Conservation (phyloP, 2,329 filamentous ascomycete genomes). For the Claviceps maximensis region DNA sequence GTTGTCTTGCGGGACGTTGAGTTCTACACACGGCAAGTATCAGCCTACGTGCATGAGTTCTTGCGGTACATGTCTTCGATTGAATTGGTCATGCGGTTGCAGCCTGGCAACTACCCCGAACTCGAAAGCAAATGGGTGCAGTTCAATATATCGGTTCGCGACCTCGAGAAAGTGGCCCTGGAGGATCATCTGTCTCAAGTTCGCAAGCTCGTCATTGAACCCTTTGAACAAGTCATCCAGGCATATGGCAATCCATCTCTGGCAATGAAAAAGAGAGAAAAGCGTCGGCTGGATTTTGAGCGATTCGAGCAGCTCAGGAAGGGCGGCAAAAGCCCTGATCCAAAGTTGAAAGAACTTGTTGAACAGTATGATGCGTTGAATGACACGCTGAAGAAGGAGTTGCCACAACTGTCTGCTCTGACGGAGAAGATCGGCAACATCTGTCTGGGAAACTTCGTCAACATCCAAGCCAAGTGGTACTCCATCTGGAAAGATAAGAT, state of each 20-base stretch:
- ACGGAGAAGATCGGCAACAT: constrained; percentile 77
- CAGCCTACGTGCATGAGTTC: constrained; percentile 69
- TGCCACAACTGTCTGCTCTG: constrained; percentile 68
- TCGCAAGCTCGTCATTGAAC: constrained; percentile 71
- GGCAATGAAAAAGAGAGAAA: constrained; percentile 88
- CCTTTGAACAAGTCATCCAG: constrained; percentile 65
- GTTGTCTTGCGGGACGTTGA: constrained; percentile 91
- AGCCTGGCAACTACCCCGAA: constrained; percentile 64
- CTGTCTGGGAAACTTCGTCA: constrained; percentile 70
- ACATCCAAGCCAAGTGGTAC: constrained; percentile 75
- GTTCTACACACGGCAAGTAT: constrained; percentile 72
- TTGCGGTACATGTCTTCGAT: constrained; percentile 69
- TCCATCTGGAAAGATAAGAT: constrained; percentile 75
- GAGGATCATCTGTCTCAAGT: constrained; percentile 67
- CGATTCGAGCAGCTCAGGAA: constrained; percentile 66
- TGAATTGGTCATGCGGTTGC: constrained; percentile 63
- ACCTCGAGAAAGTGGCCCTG: constrained; percentile 70
- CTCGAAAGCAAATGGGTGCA: constrained; percentile 89
- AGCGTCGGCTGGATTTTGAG: constrained; percentile 81
- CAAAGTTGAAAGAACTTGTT: constrained; percentile 69
- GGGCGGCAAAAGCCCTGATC: constrained; percentile 72
- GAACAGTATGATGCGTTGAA: constrained; percentile 88
- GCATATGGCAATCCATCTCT: constrained; percentile 73
- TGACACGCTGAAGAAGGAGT: constrained; percentile 81
- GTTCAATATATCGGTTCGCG: constrained; percentile 76